phyloP scores from a whole-genome alignment of 148 eudicot species.

The Oxyria digyna region DNA sequence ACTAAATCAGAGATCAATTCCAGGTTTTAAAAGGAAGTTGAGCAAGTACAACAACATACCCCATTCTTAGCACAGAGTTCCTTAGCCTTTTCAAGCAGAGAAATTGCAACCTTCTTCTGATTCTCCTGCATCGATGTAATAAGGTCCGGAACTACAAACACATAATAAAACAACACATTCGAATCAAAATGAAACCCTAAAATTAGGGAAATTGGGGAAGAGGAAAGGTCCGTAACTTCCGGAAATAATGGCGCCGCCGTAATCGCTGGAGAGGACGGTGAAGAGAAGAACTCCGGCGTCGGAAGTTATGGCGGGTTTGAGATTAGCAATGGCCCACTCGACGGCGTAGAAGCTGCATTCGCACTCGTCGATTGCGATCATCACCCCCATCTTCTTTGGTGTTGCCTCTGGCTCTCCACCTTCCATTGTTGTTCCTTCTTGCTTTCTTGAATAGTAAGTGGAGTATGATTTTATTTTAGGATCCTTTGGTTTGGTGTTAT shows the following conservation, averaged over 20 bases:
- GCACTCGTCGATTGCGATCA: conserved; percentile 55
- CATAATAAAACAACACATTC: too few species aligned
- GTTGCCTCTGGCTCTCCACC: too few species aligned
- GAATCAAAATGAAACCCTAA: not conserved
- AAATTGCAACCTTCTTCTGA: conserved; percentile 25
- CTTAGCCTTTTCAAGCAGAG: conserved; percentile 47
- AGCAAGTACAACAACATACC: too few species aligned
- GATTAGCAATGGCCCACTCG: conserved; percentile 42
- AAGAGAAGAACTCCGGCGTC: conserved; percentile 27
- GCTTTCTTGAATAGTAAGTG: too few species aligned
- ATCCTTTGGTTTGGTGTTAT: too few species aligned
- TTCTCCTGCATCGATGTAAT: conserved; percentile 34
- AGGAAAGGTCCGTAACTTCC: conserved; percentile 26
- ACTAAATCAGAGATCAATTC: not conserved
- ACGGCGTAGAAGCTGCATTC: conserved; percentile 38
- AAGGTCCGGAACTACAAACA: conserved; percentile 33
- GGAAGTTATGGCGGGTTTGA: not conserved
- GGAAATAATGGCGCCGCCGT: conserved; percentile 22
- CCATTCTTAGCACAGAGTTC: conserved; percentile 34
- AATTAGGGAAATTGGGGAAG: not conserved
- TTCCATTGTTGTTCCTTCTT: too few species aligned
- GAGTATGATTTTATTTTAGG: too few species aligned
- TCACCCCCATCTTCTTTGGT: too few species aligned
- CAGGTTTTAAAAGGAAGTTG: too few species aligned
- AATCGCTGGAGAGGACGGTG: conserved; percentile 30